These are phyloP conservation scores for Telopea speciosissima DNA, from an alignment of 177 flowering plant species.

Conservation along the genomic window DNA sequence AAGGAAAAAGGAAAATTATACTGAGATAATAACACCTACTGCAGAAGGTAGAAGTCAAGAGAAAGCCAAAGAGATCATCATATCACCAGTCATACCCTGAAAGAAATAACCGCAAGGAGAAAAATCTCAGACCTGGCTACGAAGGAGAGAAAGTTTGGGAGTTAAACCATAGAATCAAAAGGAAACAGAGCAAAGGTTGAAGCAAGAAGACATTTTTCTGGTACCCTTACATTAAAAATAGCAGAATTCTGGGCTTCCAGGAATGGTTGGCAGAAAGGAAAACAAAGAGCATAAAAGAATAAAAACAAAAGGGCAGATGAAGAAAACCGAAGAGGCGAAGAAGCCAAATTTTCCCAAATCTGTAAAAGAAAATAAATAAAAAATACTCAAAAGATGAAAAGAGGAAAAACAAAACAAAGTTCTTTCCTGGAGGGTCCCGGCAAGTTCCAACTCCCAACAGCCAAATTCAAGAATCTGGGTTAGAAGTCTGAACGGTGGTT, in stretches of 20 bases:
- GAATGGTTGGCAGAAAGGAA: constrained; percentile 22
- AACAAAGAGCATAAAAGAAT: constrained; percentile 6
- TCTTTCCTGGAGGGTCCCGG: background rate
- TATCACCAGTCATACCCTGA: constrained; percentile 6
- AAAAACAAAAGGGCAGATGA: constrained; percentile 4
- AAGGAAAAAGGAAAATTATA: background rate
- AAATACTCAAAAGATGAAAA: no score
- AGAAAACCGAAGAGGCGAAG: background rate
- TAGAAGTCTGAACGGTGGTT: background rate
- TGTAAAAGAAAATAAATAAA: constrained; percentile 1
- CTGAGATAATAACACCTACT: constrained; percentile 18
- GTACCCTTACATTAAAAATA: background rate
- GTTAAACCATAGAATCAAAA: constrained; percentile 15
- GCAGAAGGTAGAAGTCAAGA: constrained; percentile 9
- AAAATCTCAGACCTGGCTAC: background rate
- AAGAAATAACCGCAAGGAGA: constrained; percentile 23
- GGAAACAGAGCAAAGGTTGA: background rate
- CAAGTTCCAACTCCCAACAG: background rate
- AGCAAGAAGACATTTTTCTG: constrained; percentile 8
- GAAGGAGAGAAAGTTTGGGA: background rate
- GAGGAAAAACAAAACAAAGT: no score
- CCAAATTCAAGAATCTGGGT: background rate
- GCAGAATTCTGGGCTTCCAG: constrained; percentile 7
- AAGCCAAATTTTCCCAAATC: background rate
- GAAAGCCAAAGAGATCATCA: constrained; percentile 16